Evolutionary conservation across 139 green algal genomes (phyloP), one percentile per base, ranked within the genome.

Genomic region (Bryopsis sp.): DNA sequence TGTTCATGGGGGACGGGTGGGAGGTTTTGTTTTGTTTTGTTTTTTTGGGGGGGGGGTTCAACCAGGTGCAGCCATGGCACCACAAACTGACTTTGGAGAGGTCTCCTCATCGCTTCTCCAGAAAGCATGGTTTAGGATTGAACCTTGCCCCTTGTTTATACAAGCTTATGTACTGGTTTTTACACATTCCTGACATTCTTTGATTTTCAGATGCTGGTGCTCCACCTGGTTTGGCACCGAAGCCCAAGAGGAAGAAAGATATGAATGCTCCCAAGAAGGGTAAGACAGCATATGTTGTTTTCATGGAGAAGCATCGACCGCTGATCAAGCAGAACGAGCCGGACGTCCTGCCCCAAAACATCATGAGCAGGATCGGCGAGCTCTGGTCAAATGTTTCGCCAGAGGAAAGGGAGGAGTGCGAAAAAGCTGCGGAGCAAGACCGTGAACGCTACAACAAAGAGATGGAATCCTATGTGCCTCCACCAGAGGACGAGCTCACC

Each of bases 221-320:
- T 19, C 43, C 15, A 50, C 43, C 15, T 50, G 43, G 11, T 50
- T 26, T 11, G 15, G 19, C 15, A 19, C 61, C 28, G 54, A 78
- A 72, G 68, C 28, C 71, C 57, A 79, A 63, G 67, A 79, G 79
- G 78, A 65, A 70, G 62, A 81, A 81, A 64, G 79, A 85, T 61
- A 73, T 73, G 33, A 81, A 85, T 46, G 73, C 73, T 22, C 79
- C 79, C 7, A 85, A 82, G 66, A 70, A 73, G 31, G 58, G 73
- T 22, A 26, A 74, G 24, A 50, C 69, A 38, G 60, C 79, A 35
- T 85, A 85, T 76, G 76, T 85, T 26, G 73, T 81, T 57, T 85
- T 79, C 58, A 74, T 63, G 67, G 67, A 81, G 28, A 68, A 73
- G 29, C 11, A 74, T 7, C 48, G 76, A 6, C 54, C 74, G 39